phyloP scores from a whole-genome alignment of 306 rosid genomes.

The Dryas drummondii region DNA sequence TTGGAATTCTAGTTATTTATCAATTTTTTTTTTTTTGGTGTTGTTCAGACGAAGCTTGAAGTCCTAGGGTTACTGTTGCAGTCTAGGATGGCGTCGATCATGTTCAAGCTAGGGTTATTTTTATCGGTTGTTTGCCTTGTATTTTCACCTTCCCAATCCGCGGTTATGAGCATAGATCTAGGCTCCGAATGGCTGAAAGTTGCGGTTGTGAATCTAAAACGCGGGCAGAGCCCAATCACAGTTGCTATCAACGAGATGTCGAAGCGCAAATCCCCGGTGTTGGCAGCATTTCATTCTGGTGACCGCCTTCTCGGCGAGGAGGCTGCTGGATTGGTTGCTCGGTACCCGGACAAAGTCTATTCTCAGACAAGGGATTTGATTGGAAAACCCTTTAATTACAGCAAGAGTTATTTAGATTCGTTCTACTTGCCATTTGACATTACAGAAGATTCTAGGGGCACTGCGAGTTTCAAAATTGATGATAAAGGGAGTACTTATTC shows the following conservation, averaged over 20 bases:
- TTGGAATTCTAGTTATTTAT: background rate
- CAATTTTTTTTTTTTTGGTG: slow-evolving; percentile 9
- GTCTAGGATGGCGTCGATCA: slow-evolving; percentile 56
- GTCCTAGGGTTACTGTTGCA: slow-evolving; percentile 17
- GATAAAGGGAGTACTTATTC: slow-evolving; percentile 49
- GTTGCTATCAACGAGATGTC: slow-evolving; percentile 96
- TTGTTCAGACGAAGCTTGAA: slow-evolving; percentile 39
- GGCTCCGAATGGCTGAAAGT: slow-evolving; percentile 91
- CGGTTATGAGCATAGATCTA: slow-evolving; percentile 93
- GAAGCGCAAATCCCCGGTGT: slow-evolving; percentile 81
- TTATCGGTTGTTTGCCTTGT: slow-evolving; percentile 36
- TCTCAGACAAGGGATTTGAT: slow-evolving; percentile 78
- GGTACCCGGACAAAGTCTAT: slow-evolving; percentile 83
- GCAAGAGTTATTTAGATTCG: slow-evolving; percentile 54
- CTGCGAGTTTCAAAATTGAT: slow-evolving; percentile 51
- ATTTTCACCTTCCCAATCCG: slow-evolving; percentile 68
- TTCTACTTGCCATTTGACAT: slow-evolving; percentile 68
- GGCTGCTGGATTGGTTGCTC: slow-evolving; percentile 84
- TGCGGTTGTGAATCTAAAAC: slow-evolving; percentile 91
- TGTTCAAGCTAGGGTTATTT: slow-evolving; percentile 45
- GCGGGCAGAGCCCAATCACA: slow-evolving; percentile 90
- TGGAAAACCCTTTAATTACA: slow-evolving; percentile 60
- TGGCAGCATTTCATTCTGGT: slow-evolving; percentile 80
- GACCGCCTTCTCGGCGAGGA: slow-evolving; percentile 84
- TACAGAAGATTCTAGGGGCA: slow-evolving; percentile 63